Evolutionary conservation across 768 basidiomycete species (phyloP).

Genomic region (Lentinula sp.): DNA sequence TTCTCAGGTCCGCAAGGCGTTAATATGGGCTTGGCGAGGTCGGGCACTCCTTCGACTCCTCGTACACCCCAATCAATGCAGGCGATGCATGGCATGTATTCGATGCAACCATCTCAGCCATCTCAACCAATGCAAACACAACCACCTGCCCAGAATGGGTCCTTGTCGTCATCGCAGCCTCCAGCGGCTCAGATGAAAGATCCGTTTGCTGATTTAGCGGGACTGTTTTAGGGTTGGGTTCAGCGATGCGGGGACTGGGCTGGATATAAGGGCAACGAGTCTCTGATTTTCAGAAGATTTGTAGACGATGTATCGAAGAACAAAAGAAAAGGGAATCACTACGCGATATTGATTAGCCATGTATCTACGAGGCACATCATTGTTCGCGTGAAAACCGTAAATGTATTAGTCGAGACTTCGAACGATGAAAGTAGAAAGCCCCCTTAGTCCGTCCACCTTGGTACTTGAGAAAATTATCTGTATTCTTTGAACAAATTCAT

Average conservation of each 20-base stretch:
- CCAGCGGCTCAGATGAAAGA: conserved; percentile 46
- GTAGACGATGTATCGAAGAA: neutral
- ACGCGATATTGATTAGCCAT: neutral
- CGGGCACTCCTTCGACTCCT: neutral
- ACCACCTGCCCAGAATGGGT: neutral
- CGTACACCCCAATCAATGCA: neutral
- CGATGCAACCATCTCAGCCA: conserved; percentile 12
- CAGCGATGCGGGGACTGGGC: too few species aligned
- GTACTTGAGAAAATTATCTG: too few species aligned
- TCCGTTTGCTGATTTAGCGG: conserved; percentile 79
- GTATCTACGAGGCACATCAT: neutral
- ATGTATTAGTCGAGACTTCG: too few species aligned
- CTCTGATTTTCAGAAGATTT: neutral
- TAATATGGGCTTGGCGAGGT: neutral
- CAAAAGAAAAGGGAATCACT: neutral
- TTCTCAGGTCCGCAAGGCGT: conserved; percentile 9
- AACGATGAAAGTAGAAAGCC: too few species aligned
- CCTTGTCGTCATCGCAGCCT: conserved; percentile 12
- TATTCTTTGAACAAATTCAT: too few species aligned
- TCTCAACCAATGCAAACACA: conserved; percentile 17
- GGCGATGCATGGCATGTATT: neutral
- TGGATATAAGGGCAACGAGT: too few species aligned
- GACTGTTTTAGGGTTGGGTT: conserved; percentile 46
- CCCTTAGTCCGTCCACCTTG: too few species aligned
- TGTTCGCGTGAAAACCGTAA: too few species aligned